Evolutionary conservation across 2,329 filamentous ascomycete species (phyloP), one percentile per base, ranked within the genome.

Genomic region (Alternaria ethzedia): DNA sequence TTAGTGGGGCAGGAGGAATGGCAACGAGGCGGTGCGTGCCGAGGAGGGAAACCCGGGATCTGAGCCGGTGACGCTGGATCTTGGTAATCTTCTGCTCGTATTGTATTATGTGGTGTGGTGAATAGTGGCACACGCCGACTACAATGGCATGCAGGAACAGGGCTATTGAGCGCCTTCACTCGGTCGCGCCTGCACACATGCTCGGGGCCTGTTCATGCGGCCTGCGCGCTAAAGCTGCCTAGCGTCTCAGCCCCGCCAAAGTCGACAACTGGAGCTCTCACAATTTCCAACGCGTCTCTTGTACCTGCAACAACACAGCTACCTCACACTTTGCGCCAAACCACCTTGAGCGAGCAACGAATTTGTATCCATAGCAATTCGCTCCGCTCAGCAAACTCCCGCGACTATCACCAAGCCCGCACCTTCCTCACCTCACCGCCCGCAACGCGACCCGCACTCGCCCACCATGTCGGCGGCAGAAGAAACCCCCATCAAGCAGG

Each of bases 1-100:
- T 70, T 64, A 70, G 73, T 71, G 74, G 75, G 75, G 71, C 63
- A 52, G 61, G 64, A 70, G 71, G 71, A 68, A 72, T 70, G 70
- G 64, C 66, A 60, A 50, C 41, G 68, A 65, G 68, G 70, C 69
- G 67, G 71, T 70, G 68, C 65, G 67, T 64, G 72, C 71, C 71
- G 66, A 70, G 70, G 55, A 61, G 61, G 70, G 62, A 65, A 63
- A 51, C 55, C 65, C 68, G 67, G 72, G 66, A 70, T 63, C 58
- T 70, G 17, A 58, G 65, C 71, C 70, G 68, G 36, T 60, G 36
- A 57, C 59, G 51, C 57, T 45, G 28, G 28, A 49, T 45, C 26
- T 32, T 54, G 44, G 25, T 55, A 54, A 12, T 36, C 44, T 44
- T 26, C 23, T 26, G 36, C 3, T 57, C 6, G 4, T 12, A 6